Evolutionary conservation across 179 eudicot genomes (phyloP).

Genomic region (Carnegiea gigantea): DNA sequence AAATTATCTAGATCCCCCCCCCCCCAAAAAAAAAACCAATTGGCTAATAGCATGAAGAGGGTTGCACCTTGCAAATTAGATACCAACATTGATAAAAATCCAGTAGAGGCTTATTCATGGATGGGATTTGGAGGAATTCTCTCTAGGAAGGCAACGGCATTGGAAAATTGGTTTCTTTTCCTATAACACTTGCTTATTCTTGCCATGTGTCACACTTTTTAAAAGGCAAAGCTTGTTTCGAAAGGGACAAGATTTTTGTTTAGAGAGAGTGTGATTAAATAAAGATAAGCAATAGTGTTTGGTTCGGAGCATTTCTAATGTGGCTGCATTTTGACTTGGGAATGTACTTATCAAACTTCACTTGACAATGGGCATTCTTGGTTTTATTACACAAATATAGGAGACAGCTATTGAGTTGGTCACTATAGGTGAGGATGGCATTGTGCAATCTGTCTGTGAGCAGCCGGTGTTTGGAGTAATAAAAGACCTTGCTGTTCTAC

Average conservation of each 20-base stretch:
- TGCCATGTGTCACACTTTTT: background rate
- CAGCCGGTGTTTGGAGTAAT: constrained; percentile 93
- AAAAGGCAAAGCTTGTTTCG: background rate
- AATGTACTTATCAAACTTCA: background rate
- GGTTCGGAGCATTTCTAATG: background rate
- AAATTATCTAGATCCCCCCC: no score
- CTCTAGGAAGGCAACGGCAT: background rate
- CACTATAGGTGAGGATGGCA: constrained; percentile 74
- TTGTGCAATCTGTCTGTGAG: constrained; percentile 85
- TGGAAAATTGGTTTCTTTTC: background rate
- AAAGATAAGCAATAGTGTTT: background rate
- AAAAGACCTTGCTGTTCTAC: constrained; percentile 77
- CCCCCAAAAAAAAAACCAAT: no score
- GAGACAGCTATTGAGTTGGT: constrained; percentile 95
- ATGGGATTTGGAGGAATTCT: background rate
- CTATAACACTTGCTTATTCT: background rate
- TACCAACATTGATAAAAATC: no score
- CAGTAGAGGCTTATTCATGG: background rate
- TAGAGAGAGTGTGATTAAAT: background rate
- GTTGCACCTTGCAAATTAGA: no score
- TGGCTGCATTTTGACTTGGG: background rate
- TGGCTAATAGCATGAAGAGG: no score
- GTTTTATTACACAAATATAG: constrained; percentile 41
- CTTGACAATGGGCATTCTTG: background rate
- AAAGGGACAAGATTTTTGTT: background rate